These are phyloP conservation scores for Mayamaea pseudoterrestris DNA, from an alignment of 108 stramenopile species.

Conservation along the genomic window DNA sequence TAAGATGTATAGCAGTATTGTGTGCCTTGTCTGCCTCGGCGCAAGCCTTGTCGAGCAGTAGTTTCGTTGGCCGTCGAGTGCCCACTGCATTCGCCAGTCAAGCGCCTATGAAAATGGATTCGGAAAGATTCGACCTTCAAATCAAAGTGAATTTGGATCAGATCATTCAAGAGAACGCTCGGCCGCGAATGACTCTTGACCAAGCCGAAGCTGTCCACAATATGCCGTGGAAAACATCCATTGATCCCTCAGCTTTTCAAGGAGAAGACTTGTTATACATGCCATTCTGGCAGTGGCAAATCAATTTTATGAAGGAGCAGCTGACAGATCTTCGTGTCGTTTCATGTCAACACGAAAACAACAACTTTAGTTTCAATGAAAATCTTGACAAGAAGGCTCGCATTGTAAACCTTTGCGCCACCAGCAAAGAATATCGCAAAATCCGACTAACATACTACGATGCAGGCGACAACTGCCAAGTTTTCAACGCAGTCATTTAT, in stretches of 20 bases:
- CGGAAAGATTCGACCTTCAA: background rate
- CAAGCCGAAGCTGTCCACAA: conserved; percentile 47
- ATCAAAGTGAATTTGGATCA: conserved; percentile 1
- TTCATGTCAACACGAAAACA: conserved; percentile 37
- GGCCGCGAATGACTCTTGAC: background rate
- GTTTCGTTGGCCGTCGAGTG: background rate
- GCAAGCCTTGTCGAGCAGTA: too few species aligned
- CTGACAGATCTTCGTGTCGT: conserved; percentile 52
- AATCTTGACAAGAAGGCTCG: conserved; percentile 60
- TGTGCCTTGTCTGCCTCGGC: too few species aligned
- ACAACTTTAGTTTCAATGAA: conserved; percentile 56
- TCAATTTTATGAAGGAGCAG: conserved; percentile 60
- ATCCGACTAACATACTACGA: conserved; percentile 95
- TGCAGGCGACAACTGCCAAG: conserved; percentile 87
- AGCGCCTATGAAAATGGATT: conserved; percentile 1
- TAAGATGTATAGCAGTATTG: too few species aligned
- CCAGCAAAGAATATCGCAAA: conserved; percentile 73
- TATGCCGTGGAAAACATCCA: conserved; percentile 74
- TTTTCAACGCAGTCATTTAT: conserved; percentile 92
- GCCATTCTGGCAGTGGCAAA: conserved; percentile 85
- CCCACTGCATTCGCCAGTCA: too few species aligned
- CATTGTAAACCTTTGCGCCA: conserved; percentile 61
- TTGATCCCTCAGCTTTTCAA: conserved; percentile 32
- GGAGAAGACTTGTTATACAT: conserved; percentile 66
- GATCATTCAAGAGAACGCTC: background rate